Conservation (phyloP, 2,329 filamentous ascomycete species). For the Pestalotiopsis fici region DNA sequence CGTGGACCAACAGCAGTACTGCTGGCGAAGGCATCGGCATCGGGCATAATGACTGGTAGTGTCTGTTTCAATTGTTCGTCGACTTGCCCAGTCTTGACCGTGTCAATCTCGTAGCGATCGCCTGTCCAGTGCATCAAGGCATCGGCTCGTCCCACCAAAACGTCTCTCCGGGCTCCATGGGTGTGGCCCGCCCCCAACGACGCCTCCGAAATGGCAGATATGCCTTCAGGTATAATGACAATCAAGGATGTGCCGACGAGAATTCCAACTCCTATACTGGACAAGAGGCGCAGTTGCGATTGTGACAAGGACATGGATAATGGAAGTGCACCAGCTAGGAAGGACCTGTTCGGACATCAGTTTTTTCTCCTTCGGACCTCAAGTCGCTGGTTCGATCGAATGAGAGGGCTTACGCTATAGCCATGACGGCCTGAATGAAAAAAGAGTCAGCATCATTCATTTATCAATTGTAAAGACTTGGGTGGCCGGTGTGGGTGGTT, state of each 20-base stretch:
- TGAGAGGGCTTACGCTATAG: conserved; percentile 27
- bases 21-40: background rate
- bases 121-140: background rate
- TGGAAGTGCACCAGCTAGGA: conserved; percentile 87
- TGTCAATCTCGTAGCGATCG: background rate
- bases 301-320: conserved; percentile 85
- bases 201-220: conserved; percentile 80
- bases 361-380: background rate
- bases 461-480: background rate
- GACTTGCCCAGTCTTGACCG: background rate
- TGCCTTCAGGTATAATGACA: conserved; percentile 95
- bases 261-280: conserved; percentile 89
- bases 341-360: conserved; percentile 64
- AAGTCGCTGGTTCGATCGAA: background rate
- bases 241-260: conserved; percentile 93
- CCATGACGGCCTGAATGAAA: conserved; percentile 33
- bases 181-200: conserved; percentile 30
- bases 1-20: conserved; percentile 5
- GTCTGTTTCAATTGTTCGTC: background rate
- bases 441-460: conserved; percentile 18
- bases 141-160: background rate
- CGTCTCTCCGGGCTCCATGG: background rate
- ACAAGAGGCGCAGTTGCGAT: conserved; percentile 85
- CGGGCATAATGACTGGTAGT: conserved; percentile 3
- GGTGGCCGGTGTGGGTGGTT: background rate